These are phyloP conservation scores for Ogataea ganodermae DNA, from an alignment of 805 yeast genomes.

Conservation along the genomic window DNA sequence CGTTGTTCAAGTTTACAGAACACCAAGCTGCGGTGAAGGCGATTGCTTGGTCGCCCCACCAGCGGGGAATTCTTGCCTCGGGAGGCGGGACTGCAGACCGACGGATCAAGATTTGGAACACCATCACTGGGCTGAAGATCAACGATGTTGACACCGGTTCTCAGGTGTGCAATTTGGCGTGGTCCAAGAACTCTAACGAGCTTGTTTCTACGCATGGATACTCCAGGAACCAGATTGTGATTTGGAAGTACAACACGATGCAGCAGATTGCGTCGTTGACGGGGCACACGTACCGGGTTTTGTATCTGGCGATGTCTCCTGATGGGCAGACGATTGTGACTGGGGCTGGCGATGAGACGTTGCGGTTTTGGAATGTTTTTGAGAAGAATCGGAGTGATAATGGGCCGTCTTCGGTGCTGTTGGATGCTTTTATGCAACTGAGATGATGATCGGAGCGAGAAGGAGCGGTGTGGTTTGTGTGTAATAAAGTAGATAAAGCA, in stretches of 20 bases:
- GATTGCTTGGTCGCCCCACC: slow-evolving; percentile 97
- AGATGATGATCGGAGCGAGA: slow-evolving; percentile 39
- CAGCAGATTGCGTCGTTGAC: slow-evolving; percentile 90
- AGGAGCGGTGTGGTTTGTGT: background rate
- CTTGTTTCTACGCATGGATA: slow-evolving; percentile 94
- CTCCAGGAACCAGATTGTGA: slow-evolving; percentile 82
- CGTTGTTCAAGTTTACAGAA: slow-evolving; percentile 72
- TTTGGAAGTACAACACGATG: slow-evolving; percentile 94
- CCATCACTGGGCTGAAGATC: slow-evolving; percentile 70
- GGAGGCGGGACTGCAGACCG: slow-evolving; percentile 98
- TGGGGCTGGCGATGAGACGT: slow-evolving; percentile 97
- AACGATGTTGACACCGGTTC: slow-evolving; percentile 93
- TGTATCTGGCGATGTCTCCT: slow-evolving; percentile 86
- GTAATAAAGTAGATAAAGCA: no score
- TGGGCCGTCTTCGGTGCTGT: slow-evolving; percentile 61
- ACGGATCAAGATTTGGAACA: slow-evolving; percentile 88
- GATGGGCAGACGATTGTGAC: slow-evolving; percentile 97
- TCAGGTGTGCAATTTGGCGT: slow-evolving; percentile 89
- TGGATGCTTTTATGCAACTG: slow-evolving; percentile 75
- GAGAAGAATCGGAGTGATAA: slow-evolving; percentile 66
- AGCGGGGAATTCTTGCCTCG: slow-evolving; percentile 86
- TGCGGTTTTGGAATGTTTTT: slow-evolving; percentile 93
- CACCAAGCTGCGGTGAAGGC: slow-evolving; percentile 97
- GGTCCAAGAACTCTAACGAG: slow-evolving; percentile 93
- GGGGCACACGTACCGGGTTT: slow-evolving; percentile 91